Percentiles rank a stretch among this genome's conserved stretches.
phyloP scores from a whole-genome alignment of 208 protist species.

The Naegleria fowleri region DNA sequence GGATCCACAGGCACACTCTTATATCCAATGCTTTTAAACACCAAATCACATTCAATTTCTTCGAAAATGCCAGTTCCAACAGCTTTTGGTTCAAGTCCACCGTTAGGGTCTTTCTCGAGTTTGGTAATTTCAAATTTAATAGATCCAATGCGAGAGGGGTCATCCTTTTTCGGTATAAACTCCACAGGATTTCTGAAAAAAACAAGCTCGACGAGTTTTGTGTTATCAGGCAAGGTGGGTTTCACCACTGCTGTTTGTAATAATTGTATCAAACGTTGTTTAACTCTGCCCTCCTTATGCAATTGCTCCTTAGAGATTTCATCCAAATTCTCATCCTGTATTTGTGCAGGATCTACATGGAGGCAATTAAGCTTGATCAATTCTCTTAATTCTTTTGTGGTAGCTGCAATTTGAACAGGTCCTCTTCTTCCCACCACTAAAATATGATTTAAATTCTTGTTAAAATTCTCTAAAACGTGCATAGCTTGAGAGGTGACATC shows the following conservation, averaged over 20 bases:
- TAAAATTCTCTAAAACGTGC: slow-evolving; percentile 57
- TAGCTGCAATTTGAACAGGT: slow-evolving; percentile 77
- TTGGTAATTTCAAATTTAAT: neutral
- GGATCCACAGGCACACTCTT: slow-evolving; percentile 49
- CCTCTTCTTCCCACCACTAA: slow-evolving; percentile 73
- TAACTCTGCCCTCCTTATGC: neutral
- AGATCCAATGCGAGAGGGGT: neutral
- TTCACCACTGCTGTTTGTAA: neutral
- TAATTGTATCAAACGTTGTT: neutral
- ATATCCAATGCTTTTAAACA: slow-evolving; percentile 75
- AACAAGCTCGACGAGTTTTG: neutral
- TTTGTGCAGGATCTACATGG: neutral
- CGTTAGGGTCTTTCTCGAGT: neutral
- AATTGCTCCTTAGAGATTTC: slow-evolving; percentile 15
- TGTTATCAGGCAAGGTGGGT: neutral
- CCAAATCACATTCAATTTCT: slow-evolving; percentile 67
- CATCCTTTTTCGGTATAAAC: neutral
- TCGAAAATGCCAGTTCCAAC: slow-evolving; percentile 42
- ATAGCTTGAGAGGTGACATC: slow-evolving; percentile 80
- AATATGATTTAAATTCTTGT: slow-evolving; percentile 45
- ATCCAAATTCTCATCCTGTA: neutral
- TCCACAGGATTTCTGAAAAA: neutral
- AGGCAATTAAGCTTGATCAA: slow-evolving; percentile 38
- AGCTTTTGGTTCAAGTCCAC: neutral
- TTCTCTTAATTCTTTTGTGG: slow-evolving; percentile 91